Percentiles rank a stretch among this genome's conserved stretches.
Evolutionary conservation across 2,329 filamentous ascomycete species (phyloP).

Genomic region (Microdochium nivale): DNA sequence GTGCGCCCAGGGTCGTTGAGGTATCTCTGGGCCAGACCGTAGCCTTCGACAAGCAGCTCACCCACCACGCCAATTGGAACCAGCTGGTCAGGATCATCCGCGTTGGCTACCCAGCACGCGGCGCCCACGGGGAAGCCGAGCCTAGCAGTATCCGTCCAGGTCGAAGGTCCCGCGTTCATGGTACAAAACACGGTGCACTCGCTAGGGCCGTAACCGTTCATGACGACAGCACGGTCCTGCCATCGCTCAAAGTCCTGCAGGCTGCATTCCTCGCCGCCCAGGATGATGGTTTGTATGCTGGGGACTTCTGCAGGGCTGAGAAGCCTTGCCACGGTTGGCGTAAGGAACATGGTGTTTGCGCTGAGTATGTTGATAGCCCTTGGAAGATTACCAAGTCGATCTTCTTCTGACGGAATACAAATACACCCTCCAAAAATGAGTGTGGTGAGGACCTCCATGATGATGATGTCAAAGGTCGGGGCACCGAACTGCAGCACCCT

Average conservation of each 20-base stretch:
- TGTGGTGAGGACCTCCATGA: constrained; percentile 25
- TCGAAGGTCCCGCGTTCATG: background rate
- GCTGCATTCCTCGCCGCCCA: background rate
- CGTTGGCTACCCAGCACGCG: background rate
- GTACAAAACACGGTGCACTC: background rate
- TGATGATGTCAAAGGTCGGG: constrained; percentile 27
- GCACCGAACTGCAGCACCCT: constrained; percentile 11
- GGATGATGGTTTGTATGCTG: background rate
- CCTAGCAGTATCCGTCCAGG: background rate
- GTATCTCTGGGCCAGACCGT: background rate
- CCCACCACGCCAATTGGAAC: background rate
- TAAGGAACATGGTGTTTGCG: background rate
- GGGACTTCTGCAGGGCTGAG: background rate
- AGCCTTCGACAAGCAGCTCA: background rate
- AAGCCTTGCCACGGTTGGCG: background rate
- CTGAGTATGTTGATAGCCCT: background rate
- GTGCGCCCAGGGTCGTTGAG: background rate
- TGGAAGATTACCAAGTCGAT: constrained; percentile 18
- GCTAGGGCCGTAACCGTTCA: background rate
- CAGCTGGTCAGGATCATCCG: background rate
- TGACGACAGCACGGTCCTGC: background rate
- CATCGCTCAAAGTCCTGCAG: background rate
- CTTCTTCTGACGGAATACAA: constrained; percentile 26
- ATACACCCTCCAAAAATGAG: constrained; percentile 12
- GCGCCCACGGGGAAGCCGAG: background rate